Percentiles rank a stretch among this genome's conserved stretches.
Conservation (phyloP, 371 early-diverging fungal genomes). For the Rhizopus sp. region DNA sequence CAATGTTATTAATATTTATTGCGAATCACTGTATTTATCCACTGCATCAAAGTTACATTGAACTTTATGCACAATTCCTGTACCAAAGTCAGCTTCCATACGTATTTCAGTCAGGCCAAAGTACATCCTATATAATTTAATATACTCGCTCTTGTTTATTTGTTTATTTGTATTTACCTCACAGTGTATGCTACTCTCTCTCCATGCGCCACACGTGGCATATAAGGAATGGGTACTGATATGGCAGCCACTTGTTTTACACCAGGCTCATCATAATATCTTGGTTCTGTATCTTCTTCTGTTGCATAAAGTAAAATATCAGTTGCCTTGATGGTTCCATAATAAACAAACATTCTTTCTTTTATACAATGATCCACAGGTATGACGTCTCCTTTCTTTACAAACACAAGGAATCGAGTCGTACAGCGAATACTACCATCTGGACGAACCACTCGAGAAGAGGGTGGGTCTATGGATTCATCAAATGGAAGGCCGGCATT, state of each 20-base stretch:
- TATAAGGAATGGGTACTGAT: slow-evolving; percentile 43
- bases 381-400: slow-evolving; percentile 39
- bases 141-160: neutral
- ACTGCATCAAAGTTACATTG: slow-evolving; percentile 49
- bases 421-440: slow-evolving; percentile 51
- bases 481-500: slow-evolving; percentile 63
- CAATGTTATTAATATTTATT: neutral
- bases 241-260: slow-evolving; percentile 47
- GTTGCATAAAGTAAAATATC: slow-evolving; percentile 52
- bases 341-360: slow-evolving; percentile 54
- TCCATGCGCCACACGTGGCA: slow-evolving; percentile 33
- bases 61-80: slow-evolving; percentile 33
- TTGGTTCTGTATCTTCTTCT: slow-evolving; percentile 35
- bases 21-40: slow-evolving; percentile 17
- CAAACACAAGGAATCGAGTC: slow-evolving; percentile 46
- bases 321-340: slow-evolving; percentile 43
- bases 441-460: slow-evolving; percentile 38
- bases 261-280: slow-evolving; percentile 40
- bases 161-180: slow-evolving; percentile 38
- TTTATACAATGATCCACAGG: slow-evolving; percentile 47
- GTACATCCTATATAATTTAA: slow-evolving; percentile 36
- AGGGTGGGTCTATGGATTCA: slow-evolving; percentile 26
- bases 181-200: slow-evolving; percentile 44
- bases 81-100: slow-evolving; percentile 54
- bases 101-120: slow-evolving; percentile 51